A percentile compares a stretch with the other conserved stretches of the same genome.
Conservation (phyloP, 108 stramenopile genomes). For the Mayamaea pseudoterrestris region DNA sequence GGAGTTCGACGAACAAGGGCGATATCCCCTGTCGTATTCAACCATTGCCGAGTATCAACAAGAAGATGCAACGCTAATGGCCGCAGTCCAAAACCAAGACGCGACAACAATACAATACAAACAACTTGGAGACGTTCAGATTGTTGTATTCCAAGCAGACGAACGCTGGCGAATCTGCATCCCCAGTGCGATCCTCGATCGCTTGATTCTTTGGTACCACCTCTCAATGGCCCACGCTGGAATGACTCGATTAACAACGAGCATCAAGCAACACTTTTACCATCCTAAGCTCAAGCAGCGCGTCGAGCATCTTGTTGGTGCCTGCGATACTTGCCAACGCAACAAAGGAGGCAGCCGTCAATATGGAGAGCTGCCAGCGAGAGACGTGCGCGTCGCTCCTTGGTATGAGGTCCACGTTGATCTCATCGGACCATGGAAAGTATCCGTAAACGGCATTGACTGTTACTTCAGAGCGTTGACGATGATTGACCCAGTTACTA, state of each 20-base stretch:
- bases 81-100: too few relatives aligned
- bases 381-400: too few relatives aligned
- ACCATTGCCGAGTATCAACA: too few relatives aligned
- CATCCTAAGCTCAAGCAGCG: background rate
- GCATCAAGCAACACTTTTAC: constrained; percentile 1
- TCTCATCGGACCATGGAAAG: constrained; percentile 30
- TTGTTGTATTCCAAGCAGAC: too few relatives aligned
- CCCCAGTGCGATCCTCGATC: constrained; percentile 5
- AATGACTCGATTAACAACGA: background rate
- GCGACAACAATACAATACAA: too few relatives aligned
- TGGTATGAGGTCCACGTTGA: constrained; percentile 26
- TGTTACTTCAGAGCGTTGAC: constrained; percentile 7
- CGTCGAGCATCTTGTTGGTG: background rate
- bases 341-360: background rate
- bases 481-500: constrained; percentile 21
- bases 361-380: background rate
- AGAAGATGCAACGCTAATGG: too few relatives aligned
- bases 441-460: constrained; percentile 1
- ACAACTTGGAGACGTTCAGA: too few relatives aligned
- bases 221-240: constrained; percentile 18
- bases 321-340: background rate
- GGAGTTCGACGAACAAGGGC: too few relatives aligned
- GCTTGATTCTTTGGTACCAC: constrained; percentile 19
- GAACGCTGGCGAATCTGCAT: constrained; percentile 25
- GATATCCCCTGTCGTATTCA: too few relatives aligned